Conservation (phyloP, 495 filamentous ascomycete genomes). For the Tuber microsphaerosporum region DNA sequence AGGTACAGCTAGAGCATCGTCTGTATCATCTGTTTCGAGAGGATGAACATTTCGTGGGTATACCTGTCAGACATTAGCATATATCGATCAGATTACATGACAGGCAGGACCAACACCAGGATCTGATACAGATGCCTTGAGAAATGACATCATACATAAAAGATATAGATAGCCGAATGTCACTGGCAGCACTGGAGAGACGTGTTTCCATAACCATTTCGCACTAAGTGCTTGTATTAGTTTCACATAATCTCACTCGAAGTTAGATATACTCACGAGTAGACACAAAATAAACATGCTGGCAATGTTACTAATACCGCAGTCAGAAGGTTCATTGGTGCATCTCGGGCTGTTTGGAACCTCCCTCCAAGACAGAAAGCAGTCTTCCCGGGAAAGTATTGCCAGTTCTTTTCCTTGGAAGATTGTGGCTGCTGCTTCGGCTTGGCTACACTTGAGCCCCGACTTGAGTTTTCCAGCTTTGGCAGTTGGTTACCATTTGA, state of each 20-base stretch:
- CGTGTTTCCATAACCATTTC: conserved; percentile 80
- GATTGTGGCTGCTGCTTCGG: conserved; percentile 41
- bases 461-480: conserved; percentile 28
- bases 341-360: conserved; percentile 76
- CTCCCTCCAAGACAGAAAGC: conserved; percentile 79
- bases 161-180: conserved; percentile 84
- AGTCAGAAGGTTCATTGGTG: conserved; percentile 87
- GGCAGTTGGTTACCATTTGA: conserved; percentile 34
- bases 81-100: conserved; percentile 8
- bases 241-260: conserved; percentile 20
- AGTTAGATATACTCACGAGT: conserved; percentile 53
- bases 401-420: conserved; percentile 64
- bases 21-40: conserved; percentile 53
- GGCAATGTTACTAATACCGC: conserved; percentile 71
- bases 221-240: conserved; percentile 47
- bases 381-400: conserved; percentile 90
- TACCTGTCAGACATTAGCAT: conserved; percentile 34
- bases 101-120: conserved; percentile 65
- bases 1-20: conserved; percentile 74
- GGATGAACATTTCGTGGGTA: conserved; percentile 49
- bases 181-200: conserved; percentile 87
- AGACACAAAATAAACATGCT: conserved; percentile 71
- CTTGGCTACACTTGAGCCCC: conserved; percentile 37
- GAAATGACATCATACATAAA: conserved; percentile 82
- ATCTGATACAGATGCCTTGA: conserved; percentile 85